Evolutionary conservation across 169 alveolate species (phyloP), one percentile per base, ranked within the genome.

Genomic region (Cryptosporidium baileyi): DNA sequence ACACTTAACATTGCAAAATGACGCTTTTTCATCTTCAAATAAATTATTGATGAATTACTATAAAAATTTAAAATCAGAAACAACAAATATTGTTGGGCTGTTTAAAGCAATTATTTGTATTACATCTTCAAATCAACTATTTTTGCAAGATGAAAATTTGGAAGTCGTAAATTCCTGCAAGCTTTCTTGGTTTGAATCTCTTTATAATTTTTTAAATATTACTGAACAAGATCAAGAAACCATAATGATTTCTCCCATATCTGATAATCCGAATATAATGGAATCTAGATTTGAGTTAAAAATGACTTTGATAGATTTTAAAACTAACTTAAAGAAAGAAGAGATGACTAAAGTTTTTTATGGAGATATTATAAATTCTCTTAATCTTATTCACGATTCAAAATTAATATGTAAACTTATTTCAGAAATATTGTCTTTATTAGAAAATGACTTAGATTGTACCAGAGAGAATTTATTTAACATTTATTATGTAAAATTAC

Each of bases 1-100:
- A 26, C 85, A 74, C 15, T 54, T 74, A 19, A 74, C 74, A 22
- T 67, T 74, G 49, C 85, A 74, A 34, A 74, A 74, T 30, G 85
- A 74, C n/a, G 85, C 85, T 9, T 74, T 52, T 74, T 74, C 85
- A 32, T 74, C 85, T 17, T 74, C 85, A 19, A 74, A 54, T 30
- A 74, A 59, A 36, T 67, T 54, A 9, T 51, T 74, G 22, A 74
- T 74, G 85, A 54, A 24, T 15, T 54, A 36, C n/a, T 34, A 74
- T 38, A 74, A 54, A 19, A 15, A 60, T 4, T 26, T 74, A 32
- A 51, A 74, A 47, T 28, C 36, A 4, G 74, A 74, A 54, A 74
- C 57, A 8, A 51, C 44, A 17, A 54, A 74, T 26, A 1, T 74
- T n/a, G 54, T 74, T 52, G 54, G 57, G 2, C 30, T 74, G 28